These are phyloP conservation scores for Pezicula neosporulosa DNA, from an alignment of 2,329 filamentous ascomycete genomes.

Conservation along the genomic window DNA sequence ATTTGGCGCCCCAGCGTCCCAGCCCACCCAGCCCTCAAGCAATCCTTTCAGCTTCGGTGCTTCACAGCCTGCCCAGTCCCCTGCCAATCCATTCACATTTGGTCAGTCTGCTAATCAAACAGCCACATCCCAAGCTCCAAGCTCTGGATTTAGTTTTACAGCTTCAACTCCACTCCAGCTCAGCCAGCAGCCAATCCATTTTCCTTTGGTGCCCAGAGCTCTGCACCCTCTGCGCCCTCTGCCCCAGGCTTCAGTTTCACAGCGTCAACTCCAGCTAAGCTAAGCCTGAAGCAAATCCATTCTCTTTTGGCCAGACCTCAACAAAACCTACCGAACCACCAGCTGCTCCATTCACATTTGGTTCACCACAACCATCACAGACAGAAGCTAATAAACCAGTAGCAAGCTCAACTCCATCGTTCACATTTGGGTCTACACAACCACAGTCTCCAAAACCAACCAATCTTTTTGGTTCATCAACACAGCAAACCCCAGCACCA, in stretches of 20 bases:
- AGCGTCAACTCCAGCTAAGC: not conserved
- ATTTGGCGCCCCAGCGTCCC: not conserved
- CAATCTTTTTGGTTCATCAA: slow-evolving; percentile 7
- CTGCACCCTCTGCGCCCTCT: not conserved
- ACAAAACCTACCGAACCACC: not conserved
- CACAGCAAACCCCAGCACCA: slow-evolving; percentile 1
- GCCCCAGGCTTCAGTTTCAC: not conserved
- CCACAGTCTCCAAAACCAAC: slow-evolving; percentile 1
- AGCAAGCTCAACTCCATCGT: too few relatives aligned
- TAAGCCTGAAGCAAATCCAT: slow-evolving; percentile 2
- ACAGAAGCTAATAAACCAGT: not conserved
- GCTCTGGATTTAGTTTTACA: not conserved
- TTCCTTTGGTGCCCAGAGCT: not conserved
- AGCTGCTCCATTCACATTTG: not conserved
- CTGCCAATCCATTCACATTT: not conserved
- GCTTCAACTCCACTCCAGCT: not conserved
- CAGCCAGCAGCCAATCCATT: slow-evolving; percentile 6
- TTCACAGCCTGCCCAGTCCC: not conserved
- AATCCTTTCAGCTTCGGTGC: not conserved
- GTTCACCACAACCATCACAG: not conserved
- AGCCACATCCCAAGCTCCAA: not conserved
- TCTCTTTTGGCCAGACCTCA: slow-evolving; percentile 3
- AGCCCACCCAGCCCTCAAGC: not conserved
- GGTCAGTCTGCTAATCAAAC: not conserved
- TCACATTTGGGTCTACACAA: slow-evolving; percentile 4